Base-by-base conservation (phyloP, 2,329 filamentous ascomycete species). In the Rhynchosporium graminicola region DNA sequence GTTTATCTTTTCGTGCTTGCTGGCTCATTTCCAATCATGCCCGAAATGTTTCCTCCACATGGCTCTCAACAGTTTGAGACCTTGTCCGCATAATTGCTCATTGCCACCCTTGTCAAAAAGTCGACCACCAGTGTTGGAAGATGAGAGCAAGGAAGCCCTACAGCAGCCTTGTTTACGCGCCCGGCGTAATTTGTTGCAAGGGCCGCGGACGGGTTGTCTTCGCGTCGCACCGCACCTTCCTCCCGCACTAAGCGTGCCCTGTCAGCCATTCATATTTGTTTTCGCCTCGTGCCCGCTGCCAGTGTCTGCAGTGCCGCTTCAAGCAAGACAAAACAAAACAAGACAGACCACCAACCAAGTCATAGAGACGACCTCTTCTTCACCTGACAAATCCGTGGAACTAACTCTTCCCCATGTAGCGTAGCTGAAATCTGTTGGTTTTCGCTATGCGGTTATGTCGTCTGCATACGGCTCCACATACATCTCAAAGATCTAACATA, bases 101-200 rank as follows among this genome's bases (percentile, higher is more conserved):
- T 59, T 68, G 50, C 43, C 61, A 66, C 66, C 70, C 70, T 65
- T 70, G 70, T 9, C 12, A 59, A 52, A 59, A 65, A 57, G 59
- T 64, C 67, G 54, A 66, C 50, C 57, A 65, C 46, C 55, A 51
- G 62, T 63, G 65, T 68, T 67, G 65, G 67, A 56, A 64, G 59
- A 62, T 9, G 43, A 57, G 43, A 56, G 43, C 52, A 55, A 66
- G 64, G 61, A 59, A 70, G 67, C 72, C 72, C 68, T 73, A 73
- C 70, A 67, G 66, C 65, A 65, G 69, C 70, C 64, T 67, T 68
- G 67, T 72, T 69, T 74, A 74, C 69, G 72, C 72, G 72, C 72
- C 72, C 72, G 72, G 72, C 68, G 67, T 62, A 69, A 68, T 70
- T 66, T 42, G 47, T 56, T 60, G 67, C 65, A 56, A 65, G 63